A percentile compares a stretch with the other conserved stretches of the same genome.
These are phyloP conservation scores for Anethum foeniculum DNA, from an alignment of 140 eudicot genomes.

Conservation along the genomic window DNA sequence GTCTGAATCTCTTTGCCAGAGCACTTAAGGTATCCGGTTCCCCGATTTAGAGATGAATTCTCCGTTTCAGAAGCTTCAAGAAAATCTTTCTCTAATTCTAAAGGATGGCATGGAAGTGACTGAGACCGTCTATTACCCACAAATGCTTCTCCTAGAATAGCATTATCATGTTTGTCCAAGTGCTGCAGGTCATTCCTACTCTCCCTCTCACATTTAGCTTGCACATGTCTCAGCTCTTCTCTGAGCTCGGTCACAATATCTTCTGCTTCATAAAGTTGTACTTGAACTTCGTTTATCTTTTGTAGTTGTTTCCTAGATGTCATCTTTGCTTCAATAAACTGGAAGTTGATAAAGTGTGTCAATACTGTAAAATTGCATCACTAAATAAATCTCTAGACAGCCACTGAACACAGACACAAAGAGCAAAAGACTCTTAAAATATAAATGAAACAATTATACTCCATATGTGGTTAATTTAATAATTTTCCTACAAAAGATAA, in stretches of 20 bases:
- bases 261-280: slow-evolving; percentile 88
- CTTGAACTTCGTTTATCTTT: slow-evolving; percentile 79
- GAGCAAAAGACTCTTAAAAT: neutral
- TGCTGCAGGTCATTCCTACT: slow-evolving; percentile 22
- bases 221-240: slow-evolving; percentile 56
- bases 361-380: neutral
- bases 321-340: slow-evolving; percentile 54
- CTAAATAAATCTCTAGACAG: neutral
- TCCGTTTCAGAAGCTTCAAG: slow-evolving; percentile 10
- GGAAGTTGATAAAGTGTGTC: slow-evolving; percentile 9
- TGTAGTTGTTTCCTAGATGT: slow-evolving; percentile 48
- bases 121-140: slow-evolving; percentile 14
- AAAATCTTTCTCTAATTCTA: slow-evolving; percentile 15
- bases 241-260: slow-evolving; percentile 77
- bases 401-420: neutral
- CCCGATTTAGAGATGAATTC: slow-evolving; percentile 18
- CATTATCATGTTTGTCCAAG: slow-evolving; percentile 16
- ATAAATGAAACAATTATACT: too few relatives aligned
- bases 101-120: slow-evolving; percentile 20
- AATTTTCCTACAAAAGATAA: too few relatives aligned
- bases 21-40: slow-evolving; percentile 23
- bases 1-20: slow-evolving; percentile 20
- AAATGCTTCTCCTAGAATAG: slow-evolving; percentile 13
- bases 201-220: slow-evolving; percentile 42
- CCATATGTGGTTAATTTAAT: neutral